Evolutionary conservation across 768 basidiomycete species (phyloP).

Genomic region (Boletus subcaerulescens): DNA sequence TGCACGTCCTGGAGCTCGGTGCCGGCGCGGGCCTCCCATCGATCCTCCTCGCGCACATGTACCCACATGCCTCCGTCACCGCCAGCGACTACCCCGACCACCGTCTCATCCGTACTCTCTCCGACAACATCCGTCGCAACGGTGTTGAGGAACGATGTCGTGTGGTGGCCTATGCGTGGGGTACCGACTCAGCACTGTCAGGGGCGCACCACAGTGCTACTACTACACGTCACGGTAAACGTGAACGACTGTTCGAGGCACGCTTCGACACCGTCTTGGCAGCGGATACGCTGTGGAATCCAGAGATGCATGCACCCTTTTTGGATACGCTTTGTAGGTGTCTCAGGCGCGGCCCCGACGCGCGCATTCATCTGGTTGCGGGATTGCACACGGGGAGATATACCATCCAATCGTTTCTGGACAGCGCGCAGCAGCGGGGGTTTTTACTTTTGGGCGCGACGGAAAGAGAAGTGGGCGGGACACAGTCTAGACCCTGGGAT

Average conservation of each 20-base stretch:
- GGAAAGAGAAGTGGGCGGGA: constrained; percentile 49
- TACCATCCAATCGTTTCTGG: constrained; percentile 61
- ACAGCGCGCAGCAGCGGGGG: constrained; percentile 29
- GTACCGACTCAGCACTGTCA: constrained; percentile 36
- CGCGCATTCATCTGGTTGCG: constrained; percentile 65
- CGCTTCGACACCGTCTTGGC: constrained; percentile 67
- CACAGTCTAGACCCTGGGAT: constrained; percentile 46
- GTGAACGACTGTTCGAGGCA: no score
- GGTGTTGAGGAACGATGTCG: constrained; percentile 44
- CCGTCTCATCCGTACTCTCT: constrained; percentile 52
- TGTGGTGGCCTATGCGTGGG: constrained; percentile 65
- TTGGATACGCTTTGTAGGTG: constrained; percentile 49
- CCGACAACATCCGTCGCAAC: constrained; percentile 56
- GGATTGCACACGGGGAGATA: constrained; percentile 78
- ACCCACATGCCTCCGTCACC: constrained; percentile 41
- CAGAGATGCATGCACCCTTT: constrained; percentile 54
- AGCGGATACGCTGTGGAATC: constrained; percentile 78
- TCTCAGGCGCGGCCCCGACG: constrained; percentile 39
- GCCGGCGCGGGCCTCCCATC: constrained; percentile 74
- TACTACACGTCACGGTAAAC: no score
- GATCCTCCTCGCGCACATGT: constrained; percentile 57
- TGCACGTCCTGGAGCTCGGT: constrained; percentile 65
- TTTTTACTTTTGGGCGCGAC: constrained; percentile 43
- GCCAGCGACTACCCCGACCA: constrained; percentile 74
- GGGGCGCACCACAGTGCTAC: not conserved